These are phyloP conservation scores for Solanum pinnatisectum DNA, from an alignment of 257 asterid species.

Conservation along the genomic window DNA sequence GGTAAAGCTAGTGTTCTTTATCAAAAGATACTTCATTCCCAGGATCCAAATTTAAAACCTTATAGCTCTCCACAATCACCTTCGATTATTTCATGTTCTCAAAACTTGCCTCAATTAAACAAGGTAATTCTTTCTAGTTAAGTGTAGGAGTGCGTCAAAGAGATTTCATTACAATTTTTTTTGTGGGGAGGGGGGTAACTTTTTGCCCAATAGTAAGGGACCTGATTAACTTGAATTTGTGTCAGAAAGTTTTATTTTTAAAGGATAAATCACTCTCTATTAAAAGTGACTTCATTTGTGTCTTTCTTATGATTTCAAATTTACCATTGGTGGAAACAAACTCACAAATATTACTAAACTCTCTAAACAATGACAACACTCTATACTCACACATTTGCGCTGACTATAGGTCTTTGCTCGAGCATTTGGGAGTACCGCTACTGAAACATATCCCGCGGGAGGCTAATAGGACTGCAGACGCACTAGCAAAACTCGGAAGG, in stretches of 20 bases:
- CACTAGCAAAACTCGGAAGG: too few species aligned
- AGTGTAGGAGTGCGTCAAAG: not conserved
- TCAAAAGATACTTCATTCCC: not conserved
- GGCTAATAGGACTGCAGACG: too few species aligned
- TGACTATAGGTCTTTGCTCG: too few species aligned
- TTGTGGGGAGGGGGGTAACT: not conserved
- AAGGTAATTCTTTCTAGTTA: not conserved
- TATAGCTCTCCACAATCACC: not conserved
- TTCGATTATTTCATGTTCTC: too few species aligned
- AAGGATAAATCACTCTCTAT: not conserved
- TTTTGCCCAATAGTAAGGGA: not conserved
- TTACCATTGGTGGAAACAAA: not conserved
- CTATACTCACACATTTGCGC: too few species aligned
- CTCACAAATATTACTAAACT: too few species aligned
- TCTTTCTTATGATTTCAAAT: not conserved
- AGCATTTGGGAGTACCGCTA: too few species aligned
- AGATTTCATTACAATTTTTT: not conserved
- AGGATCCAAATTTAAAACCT: not conserved
- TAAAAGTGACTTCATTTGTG: not conserved
- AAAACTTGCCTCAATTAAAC: not conserved
- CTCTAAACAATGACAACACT: too few species aligned
- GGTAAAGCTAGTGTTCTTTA: too few species aligned
- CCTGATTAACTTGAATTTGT: not conserved
- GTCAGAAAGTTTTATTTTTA: not conserved
- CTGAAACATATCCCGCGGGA: too few species aligned